Base-by-base conservation (phyloP, 805 yeast species). In the Hemisphaericaspora nanyangensis region DNA sequence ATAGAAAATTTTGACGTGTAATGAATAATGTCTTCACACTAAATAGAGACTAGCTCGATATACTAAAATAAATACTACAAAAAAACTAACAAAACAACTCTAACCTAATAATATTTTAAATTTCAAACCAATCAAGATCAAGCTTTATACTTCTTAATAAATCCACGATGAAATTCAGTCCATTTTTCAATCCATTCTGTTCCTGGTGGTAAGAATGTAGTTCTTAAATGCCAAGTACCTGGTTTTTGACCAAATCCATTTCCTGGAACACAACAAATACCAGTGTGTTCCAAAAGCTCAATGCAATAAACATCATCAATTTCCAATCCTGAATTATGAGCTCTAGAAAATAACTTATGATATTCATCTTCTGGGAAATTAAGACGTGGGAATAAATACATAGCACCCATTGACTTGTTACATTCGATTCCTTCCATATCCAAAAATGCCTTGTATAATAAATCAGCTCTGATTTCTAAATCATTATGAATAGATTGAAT, bases 221-320 rank as follows among this genome's bases (percentile, higher is more conserved):
- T 93, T 73, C 99, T 82, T 52, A 93, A 75, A 58, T 93, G 99
- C 67, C 74, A 84, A 4, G 97, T 89, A 16, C 88, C 95, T 34
- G 80, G 81, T 34, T 73, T 83, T 65, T 93, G 99, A 24, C 98
- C 97, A 54, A 93, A 93, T 0, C 99, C 99, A 25, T 88, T 80
- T 29, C 99, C 99, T 22, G 99, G 98, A 46, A 93, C 95, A 31
- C 95, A 87, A 65, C 99, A 93, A 44, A 93, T 88, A 51, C 99
- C 99, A 6, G 99, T 89, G 34, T 67, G 61, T 48, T 91, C 91
- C 49, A 93, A 73, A 43, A 93, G 70, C 50, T 83, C 82, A 57
- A 83, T 72, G 62, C 97, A 90, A 68, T 93, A 93, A 47, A 85
- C 79, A 59, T 85, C 96, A 60, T 93, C 99, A 16, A 95, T 83